Evolutionary conservation across 345 rosid species (phyloP).

Genomic region (Pelargonium nanum): DNA sequence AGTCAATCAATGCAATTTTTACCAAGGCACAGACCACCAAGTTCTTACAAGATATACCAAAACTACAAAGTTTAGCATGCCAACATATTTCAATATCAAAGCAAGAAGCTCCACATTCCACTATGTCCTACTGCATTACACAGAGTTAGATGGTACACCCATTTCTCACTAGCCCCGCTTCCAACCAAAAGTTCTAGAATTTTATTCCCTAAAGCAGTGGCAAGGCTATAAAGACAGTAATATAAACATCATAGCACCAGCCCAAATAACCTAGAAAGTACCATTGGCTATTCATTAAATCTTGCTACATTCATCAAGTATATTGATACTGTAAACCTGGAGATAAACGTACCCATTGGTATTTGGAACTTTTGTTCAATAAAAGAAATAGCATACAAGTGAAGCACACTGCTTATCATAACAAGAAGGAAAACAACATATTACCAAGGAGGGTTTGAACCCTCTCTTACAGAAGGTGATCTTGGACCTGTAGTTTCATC

Average conservation of each 20-base stretch:
- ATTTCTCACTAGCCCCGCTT: neutral
- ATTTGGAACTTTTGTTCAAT: neutral
- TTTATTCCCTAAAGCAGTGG: neutral
- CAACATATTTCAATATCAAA: too few relatives aligned
- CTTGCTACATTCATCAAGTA: neutral
- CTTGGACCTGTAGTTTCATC: slow-evolving; percentile 48
- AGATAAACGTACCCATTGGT: neutral
- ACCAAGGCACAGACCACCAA: too few relatives aligned
- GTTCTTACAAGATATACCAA: too few relatives aligned
- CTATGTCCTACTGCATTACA: neutral
- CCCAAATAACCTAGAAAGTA: neutral
- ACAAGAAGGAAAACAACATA: slow-evolving; percentile 6
- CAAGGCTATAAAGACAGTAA: neutral
- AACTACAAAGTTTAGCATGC: too few relatives aligned
- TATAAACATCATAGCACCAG: neutral
- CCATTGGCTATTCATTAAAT: neutral
- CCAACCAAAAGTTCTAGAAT: neutral
- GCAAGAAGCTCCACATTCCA: neutral
- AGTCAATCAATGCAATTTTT: too few relatives aligned
- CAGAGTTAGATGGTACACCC: neutral
- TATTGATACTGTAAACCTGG: neutral
- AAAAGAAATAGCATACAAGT: neutral
- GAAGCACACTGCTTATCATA: neutral
- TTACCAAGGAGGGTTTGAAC: slow-evolving; percentile 44
- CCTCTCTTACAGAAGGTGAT: slow-evolving; percentile 59